Percentiles rank a stretch among this genome's conserved stretches.
Evolutionary conservation across 345 rosid genomes (phyloP).

Genomic region (Rhizophora apiculata): DNA sequence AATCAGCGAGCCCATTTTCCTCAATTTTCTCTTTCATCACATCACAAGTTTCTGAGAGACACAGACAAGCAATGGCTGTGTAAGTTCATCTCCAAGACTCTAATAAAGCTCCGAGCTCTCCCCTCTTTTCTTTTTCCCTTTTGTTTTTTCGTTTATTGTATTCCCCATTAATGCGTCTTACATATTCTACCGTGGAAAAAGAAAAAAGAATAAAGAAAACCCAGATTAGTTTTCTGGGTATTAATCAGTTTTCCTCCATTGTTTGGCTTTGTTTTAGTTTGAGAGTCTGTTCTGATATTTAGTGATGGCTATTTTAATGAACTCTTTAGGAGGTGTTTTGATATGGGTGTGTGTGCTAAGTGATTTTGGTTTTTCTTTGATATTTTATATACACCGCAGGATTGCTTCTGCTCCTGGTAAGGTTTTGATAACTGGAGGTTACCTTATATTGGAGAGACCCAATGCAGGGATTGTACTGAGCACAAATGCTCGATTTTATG

Average conservation of each 20-base stretch:
- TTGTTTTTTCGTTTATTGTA: not conserved
- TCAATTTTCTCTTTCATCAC: too few relatives aligned
- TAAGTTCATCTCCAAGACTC: not conserved
- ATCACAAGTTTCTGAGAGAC: not conserved
- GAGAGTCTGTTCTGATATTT: not conserved
- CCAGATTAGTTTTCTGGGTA: slow-evolving; percentile 1
- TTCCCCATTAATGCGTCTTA: too few relatives aligned
- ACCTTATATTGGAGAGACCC: slow-evolving; percentile 88
- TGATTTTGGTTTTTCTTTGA: not conserved
- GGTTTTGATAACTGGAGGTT: slow-evolving; percentile 93
- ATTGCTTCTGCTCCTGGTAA: slow-evolving; percentile 99
- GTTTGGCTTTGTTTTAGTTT: not conserved
- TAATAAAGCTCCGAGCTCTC: not conserved
- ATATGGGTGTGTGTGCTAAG: not conserved
- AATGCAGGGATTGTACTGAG: slow-evolving; percentile 89
- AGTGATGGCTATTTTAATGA: not conserved
- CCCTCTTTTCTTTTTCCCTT: not conserved
- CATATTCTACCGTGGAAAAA: not conserved
- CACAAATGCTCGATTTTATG: slow-evolving; percentile 90
- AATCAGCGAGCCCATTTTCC: too few relatives aligned
- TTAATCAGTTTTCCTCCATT: not conserved
- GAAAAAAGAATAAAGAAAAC: not conserved
- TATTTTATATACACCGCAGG: slow-evolving; percentile 28
- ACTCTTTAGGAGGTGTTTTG: not conserved
- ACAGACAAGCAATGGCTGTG: slow-evolving; percentile 15